Percentiles rank a stretch among this genome's conserved stretches.
Conservation (phyloP, 1,284 basidiomycete species). For the Athelia psychrophila region DNA sequence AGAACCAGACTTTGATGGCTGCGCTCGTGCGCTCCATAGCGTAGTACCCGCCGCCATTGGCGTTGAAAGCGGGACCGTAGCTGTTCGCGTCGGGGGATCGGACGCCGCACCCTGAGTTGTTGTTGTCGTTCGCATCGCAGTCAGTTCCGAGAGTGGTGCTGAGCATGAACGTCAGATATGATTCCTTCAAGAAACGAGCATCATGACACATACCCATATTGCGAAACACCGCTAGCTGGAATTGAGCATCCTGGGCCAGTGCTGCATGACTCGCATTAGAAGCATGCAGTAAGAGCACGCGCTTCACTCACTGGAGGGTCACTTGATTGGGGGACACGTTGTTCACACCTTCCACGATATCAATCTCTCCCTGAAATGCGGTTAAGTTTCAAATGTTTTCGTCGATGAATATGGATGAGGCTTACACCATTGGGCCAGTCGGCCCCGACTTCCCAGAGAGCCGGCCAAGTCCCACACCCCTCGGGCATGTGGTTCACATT, state of each 20-base stretch:
- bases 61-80: conserved; percentile 62
- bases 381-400: background rate
- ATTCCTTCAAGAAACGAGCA: conserved; percentile 4
- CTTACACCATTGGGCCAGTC: conserved; percentile 49
- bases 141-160: conserved; percentile 38
- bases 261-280: background rate
- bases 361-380: conserved; percentile 56
- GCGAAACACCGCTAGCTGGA: conserved; percentile 42
- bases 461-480: conserved; percentile 45
- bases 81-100: conserved; percentile 38
- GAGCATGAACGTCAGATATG: too few relatives aligned
- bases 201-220: conserved; percentile 40
- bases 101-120: conserved; percentile 70
- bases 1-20: conserved; percentile 60
- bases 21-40: conserved; percentile 48
- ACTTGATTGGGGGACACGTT: conserved; percentile 50
- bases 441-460: conserved; percentile 48
- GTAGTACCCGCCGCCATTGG: conserved; percentile 61
- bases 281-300: too few relatives aligned
- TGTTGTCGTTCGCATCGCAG: conserved; percentile 53
- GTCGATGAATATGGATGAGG: background rate
- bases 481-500: conserved; percentile 45
- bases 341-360: conserved; percentile 71
- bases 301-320: conserved; percentile 46
- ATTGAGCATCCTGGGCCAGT: conserved; percentile 59